Conservation (phyloP, 2,329 filamentous ascomycete genomes). For the Cadophora luteo-olivacea region DNA sequence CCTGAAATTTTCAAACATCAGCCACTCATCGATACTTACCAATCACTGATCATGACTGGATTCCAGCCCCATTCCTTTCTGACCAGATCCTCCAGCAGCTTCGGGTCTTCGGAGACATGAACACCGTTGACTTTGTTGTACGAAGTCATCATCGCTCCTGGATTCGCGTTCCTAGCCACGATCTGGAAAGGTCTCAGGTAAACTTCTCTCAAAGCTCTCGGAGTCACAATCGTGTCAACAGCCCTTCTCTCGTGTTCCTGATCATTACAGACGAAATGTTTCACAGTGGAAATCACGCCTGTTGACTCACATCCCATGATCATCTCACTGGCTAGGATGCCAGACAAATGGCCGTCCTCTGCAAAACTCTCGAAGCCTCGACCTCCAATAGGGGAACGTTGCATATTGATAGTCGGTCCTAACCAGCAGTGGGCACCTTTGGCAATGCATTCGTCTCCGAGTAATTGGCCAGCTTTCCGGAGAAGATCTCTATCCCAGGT, state of each 20-base stretch:
- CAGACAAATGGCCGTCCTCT: constrained; percentile 64
- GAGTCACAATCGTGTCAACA: constrained; percentile 60
- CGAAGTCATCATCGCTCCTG: constrained; percentile 63
- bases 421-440: constrained; percentile 56
- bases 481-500: constrained; percentile 63
- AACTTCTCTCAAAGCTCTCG: constrained; percentile 63
- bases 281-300: constrained; percentile 62
- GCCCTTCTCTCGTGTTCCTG: constrained; percentile 64
- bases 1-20: constrained; percentile 11
- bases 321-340: constrained; percentile 59
- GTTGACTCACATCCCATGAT: constrained; percentile 62
- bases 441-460: constrained; percentile 59
- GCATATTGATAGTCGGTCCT: constrained; percentile 69
- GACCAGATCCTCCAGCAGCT: constrained; percentile 57
- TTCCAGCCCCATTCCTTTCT: constrained; percentile 64
- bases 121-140: constrained; percentile 66
- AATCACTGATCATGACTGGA: constrained; percentile 65
- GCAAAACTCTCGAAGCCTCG: constrained; percentile 65
- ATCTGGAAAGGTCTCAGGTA: constrained; percentile 65
- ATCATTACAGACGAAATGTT: constrained; percentile 68
- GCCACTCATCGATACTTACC: constrained; percentile 47
- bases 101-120: constrained; percentile 60
- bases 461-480: constrained; percentile 55
- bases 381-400: constrained; percentile 64
- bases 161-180: constrained; percentile 57